Base-by-base conservation (phyloP, 2,329 filamentous ascomycete genomes). In the Falciphora oryzae region DNA sequence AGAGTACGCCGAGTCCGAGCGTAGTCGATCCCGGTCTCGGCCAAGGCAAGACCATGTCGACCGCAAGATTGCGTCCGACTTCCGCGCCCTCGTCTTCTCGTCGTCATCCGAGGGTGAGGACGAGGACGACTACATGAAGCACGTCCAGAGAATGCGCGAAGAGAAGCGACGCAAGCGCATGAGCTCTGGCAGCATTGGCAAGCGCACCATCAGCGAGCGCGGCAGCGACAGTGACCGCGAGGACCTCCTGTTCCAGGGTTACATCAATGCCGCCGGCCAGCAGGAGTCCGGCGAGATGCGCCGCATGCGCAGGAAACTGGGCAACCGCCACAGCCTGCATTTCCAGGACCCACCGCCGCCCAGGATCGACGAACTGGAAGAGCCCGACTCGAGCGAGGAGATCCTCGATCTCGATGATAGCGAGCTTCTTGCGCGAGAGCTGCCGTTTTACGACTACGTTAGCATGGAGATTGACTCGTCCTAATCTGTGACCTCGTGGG, bases 351-450 rank as follows among this genome's bases (percentile, higher is more conserved):
- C 81, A 38, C 80, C 79, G 14, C 76, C 77, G 61, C 80, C 80
- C 14, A 76, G 79, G 53, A 85, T 85, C 65, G 81, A 83, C 53
- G 82, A 85, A 72, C 74, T 82, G 1, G 82, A 84, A 22, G 82
- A 84, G 71, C 82, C 82, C 14, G 76, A 79, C 65, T 82, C 80
- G 29, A 78, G 77, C 65, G 79, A 81, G 29, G 79, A 81, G 60
- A 65, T 66, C 22, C 63, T 59, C n/a, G 29, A 62, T 66, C 62
- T 73, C 59, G 70, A 75, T 18, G 73, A 77, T 13, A 75, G 77
- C 28, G 75, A 79, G 63, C 71, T 74, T n/a, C 73, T 83, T 25
- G 80, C 80, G 5, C 76, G 76, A 62, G 80, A 84, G 70, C 72
- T 84, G 14, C 82, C 82, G 1, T 83, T 82, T 69, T 83, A 78